These are phyloP conservation scores for Scheffersomyces stambukii DNA, from an alignment of 1,139 yeast genomes.

Conservation along the genomic window DNA sequence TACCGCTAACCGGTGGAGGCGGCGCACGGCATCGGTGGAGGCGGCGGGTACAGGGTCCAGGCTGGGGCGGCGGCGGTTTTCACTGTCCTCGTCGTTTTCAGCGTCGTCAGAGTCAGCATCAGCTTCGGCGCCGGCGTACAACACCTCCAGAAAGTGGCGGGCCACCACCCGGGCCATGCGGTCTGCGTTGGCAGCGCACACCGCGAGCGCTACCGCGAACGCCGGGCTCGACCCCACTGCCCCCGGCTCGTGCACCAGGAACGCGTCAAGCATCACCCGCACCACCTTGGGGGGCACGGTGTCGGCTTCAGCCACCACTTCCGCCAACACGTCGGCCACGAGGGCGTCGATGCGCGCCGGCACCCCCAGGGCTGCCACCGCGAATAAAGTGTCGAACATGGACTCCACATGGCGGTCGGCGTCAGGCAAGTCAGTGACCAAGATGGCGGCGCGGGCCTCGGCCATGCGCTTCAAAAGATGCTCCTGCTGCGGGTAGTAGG, in stretches of 20 bases:
- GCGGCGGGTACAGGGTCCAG: no score
- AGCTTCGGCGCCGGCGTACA: slow-evolving; percentile 37
- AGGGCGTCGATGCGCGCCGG: slow-evolving; percentile 51
- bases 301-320: slow-evolving; percentile 73
- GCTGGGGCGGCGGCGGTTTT: background rate
- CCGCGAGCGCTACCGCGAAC: slow-evolving; percentile 59
- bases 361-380: slow-evolving; percentile 35
- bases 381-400: slow-evolving; percentile 63
- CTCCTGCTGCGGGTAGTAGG: slow-evolving; percentile 63
- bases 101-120: slow-evolving; percentile 15
- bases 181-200: slow-evolving; percentile 71
- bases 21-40: slow-evolving; percentile 44
- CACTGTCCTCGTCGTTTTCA: slow-evolving; percentile 9
- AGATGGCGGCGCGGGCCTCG: slow-evolving; percentile 74
- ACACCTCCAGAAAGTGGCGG: slow-evolving; percentile 73
- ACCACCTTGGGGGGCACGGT: slow-evolving; percentile 61
- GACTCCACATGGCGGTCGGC: slow-evolving; percentile 50
- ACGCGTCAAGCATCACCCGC: slow-evolving; percentile 56
- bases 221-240: slow-evolving; percentile 46
- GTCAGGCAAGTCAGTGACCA: slow-evolving; percentile 72
- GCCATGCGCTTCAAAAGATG: slow-evolving; percentile 67
- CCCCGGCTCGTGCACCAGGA: slow-evolving; percentile 19
- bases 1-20: slow-evolving; percentile 59
- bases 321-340: slow-evolving; percentile 67
- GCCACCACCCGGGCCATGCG: slow-evolving; percentile 76